Base-by-base conservation (phyloP, 176 grass and related monocot genomes). In the Rhipidocladum racemiflorum region DNA sequence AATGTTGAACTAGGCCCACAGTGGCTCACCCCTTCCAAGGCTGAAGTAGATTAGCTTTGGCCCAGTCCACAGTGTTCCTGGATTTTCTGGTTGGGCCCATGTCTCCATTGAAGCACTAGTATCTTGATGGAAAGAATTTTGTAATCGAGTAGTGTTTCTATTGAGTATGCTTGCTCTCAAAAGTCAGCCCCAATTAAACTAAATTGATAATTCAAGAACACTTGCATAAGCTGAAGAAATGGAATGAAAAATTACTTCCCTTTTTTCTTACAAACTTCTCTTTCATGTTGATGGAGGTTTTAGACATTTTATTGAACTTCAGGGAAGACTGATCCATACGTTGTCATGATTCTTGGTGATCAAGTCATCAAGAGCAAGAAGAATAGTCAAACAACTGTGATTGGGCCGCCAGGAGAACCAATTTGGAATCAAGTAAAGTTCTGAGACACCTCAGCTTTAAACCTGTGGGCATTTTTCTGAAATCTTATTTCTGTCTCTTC, bases 241-340 rank as follows among this genome's bases (percentile, higher is more conserved):
- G 17, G 27, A 7, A 29, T 28, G 5, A 27, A 15, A 70, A 25
- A 39, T 4, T 12, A 11, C 7, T 29, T 23, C 3, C 4, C 18
- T 53, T 18, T 73, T 82, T 78, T 38, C 1, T 46, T 60, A 21
- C 17, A 32, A 32, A 12, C 4, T 16, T 21, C 21, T 48, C 14
- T 65, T 62, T 82, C 28, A 25, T 40, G 53, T 3, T 42, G 2
- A 80, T 9, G 1, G 29, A 76, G 30, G 21, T 49, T 82, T 46
- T 44, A 13, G 43, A 62, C 29, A 56, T 18, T 82, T 44, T 68
- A 54, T 69, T 61, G 76, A 43, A 81, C 72, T 60, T 67, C 87
- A 99, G 96, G 91, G 14, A 95, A 99, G 85, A 99, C 92, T 29
- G 96, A 99, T 83, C 96, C 96, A 78, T 95, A 95, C n/a, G 96